Conservation (phyloP, 179 eudicot genomes). For the Vitellaria paradoxa region DNA sequence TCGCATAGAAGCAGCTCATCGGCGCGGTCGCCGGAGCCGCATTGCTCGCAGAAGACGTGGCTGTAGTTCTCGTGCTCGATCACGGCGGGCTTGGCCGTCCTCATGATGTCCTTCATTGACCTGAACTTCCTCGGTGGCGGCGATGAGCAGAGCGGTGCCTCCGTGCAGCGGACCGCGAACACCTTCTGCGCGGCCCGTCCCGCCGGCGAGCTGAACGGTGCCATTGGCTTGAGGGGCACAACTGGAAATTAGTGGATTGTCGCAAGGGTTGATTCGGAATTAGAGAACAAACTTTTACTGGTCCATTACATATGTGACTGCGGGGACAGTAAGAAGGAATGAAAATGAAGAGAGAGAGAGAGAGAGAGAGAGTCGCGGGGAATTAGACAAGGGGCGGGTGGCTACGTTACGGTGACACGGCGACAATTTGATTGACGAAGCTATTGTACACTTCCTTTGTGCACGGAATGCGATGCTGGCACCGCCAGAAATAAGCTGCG, state of each 20-base stretch:
- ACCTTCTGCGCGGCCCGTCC: slow-evolving; percentile 31
- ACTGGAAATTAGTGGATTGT: not conserved
- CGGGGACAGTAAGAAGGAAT: not conserved
- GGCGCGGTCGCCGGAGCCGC: slow-evolving; percentile 65
- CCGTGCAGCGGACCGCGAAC: slow-evolving; percentile 33
- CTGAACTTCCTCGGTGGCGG: slow-evolving; percentile 35
- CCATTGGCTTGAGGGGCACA: slow-evolving; percentile 26
- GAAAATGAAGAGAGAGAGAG: not conserved
- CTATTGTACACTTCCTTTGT: slow-evolving; percentile 1
- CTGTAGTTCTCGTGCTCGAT: slow-evolving; percentile 40
- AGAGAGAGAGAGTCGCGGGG: slow-evolving; percentile 7
- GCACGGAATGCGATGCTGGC: slow-evolving; percentile 12
- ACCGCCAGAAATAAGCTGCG: not conserved
- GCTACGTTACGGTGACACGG: slow-evolving; percentile 14
- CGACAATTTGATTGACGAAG: not conserved
- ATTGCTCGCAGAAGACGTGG: slow-evolving; percentile 52
- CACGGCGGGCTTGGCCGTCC: slow-evolving; percentile 37
- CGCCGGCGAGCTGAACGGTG: slow-evolving; percentile 31
- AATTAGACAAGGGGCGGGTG: slow-evolving; percentile 1
- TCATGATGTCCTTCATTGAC: slow-evolving; percentile 54
- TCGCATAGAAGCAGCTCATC: slow-evolving; percentile 76
- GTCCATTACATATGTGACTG: not conserved
- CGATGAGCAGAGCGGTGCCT: slow-evolving; percentile 20
- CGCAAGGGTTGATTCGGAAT: slow-evolving; percentile 8
- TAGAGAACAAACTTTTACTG: not conserved